Evolutionary conservation across 768 basidiomycete genomes (phyloP).

Genomic region (Thelephora ganbajun): DNA sequence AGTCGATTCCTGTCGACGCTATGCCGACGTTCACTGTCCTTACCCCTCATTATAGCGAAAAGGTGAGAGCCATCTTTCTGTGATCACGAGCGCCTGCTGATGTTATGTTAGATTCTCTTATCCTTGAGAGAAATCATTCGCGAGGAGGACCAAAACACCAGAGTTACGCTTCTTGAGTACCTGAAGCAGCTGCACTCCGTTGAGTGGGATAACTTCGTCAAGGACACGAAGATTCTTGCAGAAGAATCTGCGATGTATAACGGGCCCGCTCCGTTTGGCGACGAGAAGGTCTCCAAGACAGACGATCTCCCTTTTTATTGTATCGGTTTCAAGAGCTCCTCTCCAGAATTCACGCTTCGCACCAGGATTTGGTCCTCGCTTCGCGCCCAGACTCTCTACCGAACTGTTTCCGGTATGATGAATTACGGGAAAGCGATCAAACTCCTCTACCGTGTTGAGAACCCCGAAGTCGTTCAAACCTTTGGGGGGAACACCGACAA

Average conservation of each 20-base stretch:
- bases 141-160: conserved; percentile 93
- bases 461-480: conserved; percentile 95
- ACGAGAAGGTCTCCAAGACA: conserved; percentile 76
- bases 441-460: conserved; percentile 96
- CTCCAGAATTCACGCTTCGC: conserved; percentile 95
- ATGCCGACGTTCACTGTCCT: conserved; percentile 99
- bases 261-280: conserved; percentile 59
- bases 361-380: conserved; percentile 99
- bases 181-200: conserved; percentile 95
- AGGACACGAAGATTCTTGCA: conserved; percentile 97
- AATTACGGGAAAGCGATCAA: conserved; percentile 99
- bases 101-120: conserved; percentile 55
- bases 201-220: conserved; percentile 99
- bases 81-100: neutral
- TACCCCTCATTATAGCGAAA: conserved; percentile 97
- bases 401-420: conserved; percentile 99
- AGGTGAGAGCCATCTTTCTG: conserved; percentile 31
- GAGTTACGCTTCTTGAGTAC: conserved; percentile 95
- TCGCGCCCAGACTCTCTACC: conserved; percentile 94
- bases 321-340: conserved; percentile 97
- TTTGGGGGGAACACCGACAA: conserved; percentile 97
- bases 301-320: conserved; percentile 97
- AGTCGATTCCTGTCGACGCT: conserved; percentile 91
- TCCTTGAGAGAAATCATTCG: conserved; percentile 97
- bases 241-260: conserved; percentile 86